These are phyloP conservation scores for Protomyces gravidus DNA, from an alignment of 1,139 yeast species.

Conservation along the genomic window DNA sequence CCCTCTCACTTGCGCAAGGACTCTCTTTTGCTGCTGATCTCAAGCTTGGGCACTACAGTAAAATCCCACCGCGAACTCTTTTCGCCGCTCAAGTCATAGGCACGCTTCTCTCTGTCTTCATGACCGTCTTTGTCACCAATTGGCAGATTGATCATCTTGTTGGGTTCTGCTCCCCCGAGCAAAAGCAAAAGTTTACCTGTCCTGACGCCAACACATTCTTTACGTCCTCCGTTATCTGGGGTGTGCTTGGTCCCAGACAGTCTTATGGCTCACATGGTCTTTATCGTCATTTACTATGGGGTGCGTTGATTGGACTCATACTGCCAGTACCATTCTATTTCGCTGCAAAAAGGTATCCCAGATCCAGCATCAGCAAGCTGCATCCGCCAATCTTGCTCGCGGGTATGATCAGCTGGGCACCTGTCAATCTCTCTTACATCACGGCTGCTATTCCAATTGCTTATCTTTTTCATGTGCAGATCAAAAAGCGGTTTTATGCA, in stretches of 20 bases:
- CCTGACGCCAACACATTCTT: constrained; percentile 46
- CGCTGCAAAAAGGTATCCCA: constrained; percentile 20
- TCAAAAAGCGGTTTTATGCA: constrained; percentile 50
- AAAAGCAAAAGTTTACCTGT: constrained; percentile 39
- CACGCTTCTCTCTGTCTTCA: constrained; percentile 39
- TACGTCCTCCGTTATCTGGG: constrained; percentile 51
- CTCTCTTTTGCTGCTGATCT: constrained; percentile 54
- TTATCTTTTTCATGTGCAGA: constrained; percentile 49
- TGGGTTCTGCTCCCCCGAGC: constrained; percentile 39
- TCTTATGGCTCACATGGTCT: constrained; percentile 40
- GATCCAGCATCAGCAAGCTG: constrained; percentile 38
- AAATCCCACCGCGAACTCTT: constrained; percentile 58
- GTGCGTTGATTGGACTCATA: constrained; percentile 53
- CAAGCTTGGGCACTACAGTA: constrained; percentile 61
- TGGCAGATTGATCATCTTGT: constrained; percentile 51
- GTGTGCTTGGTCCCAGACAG: constrained; percentile 56
- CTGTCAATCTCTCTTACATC: constrained; percentile 53
- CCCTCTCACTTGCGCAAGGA: constrained; percentile 57
- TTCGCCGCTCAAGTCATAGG: constrained; percentile 52
- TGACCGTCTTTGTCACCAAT: constrained; percentile 52
- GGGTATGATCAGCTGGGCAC: constrained; percentile 52
- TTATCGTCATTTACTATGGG: constrained; percentile 38
- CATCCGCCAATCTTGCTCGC: constrained; percentile 53
- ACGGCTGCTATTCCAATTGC: constrained; percentile 50
- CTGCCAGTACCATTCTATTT: constrained; percentile 47